These are phyloP conservation scores for Pilatotrama ljubarskyi DNA, from an alignment of 768 basidiomycete genomes.

Conservation along the genomic window DNA sequence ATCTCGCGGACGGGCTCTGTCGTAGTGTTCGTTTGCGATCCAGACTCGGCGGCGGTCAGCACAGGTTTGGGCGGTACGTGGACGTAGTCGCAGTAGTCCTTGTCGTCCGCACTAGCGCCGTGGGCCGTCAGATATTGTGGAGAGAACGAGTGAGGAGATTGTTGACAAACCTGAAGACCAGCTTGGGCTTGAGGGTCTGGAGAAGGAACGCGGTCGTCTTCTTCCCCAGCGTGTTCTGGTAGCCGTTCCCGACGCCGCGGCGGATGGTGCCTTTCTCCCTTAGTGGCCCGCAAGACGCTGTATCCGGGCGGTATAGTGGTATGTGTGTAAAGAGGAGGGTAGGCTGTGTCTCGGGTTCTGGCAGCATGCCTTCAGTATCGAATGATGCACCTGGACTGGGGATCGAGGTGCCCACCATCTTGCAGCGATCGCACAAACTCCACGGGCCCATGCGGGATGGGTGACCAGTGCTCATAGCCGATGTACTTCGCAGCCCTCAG, in stretches of 20 bases:
- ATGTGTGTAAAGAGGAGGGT: conserved; percentile 82
- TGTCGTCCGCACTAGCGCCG: conserved; percentile 76
- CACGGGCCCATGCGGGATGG: conserved; percentile 54
- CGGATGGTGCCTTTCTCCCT: conserved; percentile 73
- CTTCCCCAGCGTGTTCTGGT: conserved; percentile 80
- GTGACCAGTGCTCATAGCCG: conserved; percentile 56
- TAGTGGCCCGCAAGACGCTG: conserved; percentile 72
- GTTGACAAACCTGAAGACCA: conserved; percentile 66
- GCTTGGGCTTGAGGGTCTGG: conserved; percentile 58
- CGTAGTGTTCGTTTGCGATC: conserved; percentile 21
- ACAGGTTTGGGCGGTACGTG: conserved; percentile 44
- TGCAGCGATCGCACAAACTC: conserved; percentile 55
- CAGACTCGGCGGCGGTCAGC: conserved; percentile 13
- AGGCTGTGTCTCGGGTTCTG: conserved; percentile 27
- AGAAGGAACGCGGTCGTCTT: conserved; percentile 76
- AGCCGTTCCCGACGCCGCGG: conserved; percentile 77
- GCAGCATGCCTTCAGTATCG: background rate
- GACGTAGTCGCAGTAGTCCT: conserved; percentile 83
- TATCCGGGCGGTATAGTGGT: conserved; percentile 75
- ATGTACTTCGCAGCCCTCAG: conserved; percentile 51
- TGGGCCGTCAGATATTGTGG: background rate
- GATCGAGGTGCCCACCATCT: conserved; percentile 40
- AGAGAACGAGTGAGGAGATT: background rate
- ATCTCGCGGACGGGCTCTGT: conserved; percentile 60
- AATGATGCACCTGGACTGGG: background rate